Percentiles rank a stretch among this genome's conserved stretches.
Evolutionary conservation across 768 basidiomycete species (phyloP).

Genomic region (Sistotremastrum suecicum): DNA sequence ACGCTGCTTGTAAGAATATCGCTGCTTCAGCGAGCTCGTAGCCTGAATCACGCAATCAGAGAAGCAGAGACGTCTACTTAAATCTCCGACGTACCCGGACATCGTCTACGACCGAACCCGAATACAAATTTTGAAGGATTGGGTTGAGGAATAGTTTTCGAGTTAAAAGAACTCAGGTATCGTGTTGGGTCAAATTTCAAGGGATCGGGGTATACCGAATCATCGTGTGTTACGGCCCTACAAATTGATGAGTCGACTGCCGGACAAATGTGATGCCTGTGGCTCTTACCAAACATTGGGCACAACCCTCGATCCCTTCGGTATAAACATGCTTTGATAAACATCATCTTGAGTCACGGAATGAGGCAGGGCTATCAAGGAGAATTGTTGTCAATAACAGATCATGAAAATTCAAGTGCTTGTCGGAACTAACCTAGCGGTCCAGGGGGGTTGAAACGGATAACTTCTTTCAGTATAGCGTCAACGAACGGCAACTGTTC

Average conservation of each 20-base stretch:
- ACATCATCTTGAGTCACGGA: conserved; percentile 2
- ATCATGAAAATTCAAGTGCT: neutral
- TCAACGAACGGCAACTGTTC: conserved; percentile 22
- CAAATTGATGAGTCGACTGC: neutral
- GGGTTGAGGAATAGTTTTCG: too few species aligned
- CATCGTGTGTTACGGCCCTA: neutral
- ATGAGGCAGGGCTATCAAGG: neutral
- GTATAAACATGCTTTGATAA: conserved; percentile 9
- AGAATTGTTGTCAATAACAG: neutral
- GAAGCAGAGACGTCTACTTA: too few species aligned
- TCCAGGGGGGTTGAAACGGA: conserved; percentile 17
- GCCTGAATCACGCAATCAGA: too few species aligned
- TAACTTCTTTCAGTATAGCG: conserved; percentile 18
- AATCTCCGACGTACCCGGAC: too few species aligned
- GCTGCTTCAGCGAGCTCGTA: too few species aligned
- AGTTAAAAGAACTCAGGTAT: neutral
- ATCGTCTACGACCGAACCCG: too few species aligned
- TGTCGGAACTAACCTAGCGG: conserved; percentile 10
- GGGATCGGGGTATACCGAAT: neutral
- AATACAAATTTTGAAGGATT: too few species aligned
- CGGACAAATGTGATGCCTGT: neutral
- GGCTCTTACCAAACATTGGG: conserved; percentile 12
- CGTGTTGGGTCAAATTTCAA: conserved; percentile 1
- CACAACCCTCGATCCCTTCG: conserved; percentile 13
- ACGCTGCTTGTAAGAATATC: too few species aligned